Evolutionary conservation across 176 grass and related monocot genomes (phyloP).

Genomic region (Thalia dealbata): DNA sequence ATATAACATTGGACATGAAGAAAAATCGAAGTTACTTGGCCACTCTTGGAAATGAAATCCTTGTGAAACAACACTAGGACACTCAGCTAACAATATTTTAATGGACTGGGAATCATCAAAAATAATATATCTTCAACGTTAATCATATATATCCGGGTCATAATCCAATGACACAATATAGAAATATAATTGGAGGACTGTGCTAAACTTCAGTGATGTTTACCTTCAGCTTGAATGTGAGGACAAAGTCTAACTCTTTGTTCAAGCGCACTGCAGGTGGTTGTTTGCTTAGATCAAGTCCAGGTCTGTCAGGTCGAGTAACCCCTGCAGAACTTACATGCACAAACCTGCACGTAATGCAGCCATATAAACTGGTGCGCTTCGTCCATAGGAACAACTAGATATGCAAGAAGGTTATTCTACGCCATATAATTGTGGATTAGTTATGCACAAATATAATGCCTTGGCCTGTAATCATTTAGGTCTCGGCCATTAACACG

Average conservation of each 20-base stretch:
- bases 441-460: not conserved
- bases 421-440: not conserved
- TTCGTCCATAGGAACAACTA: constrained; percentile 5
- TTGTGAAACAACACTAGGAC: not conserved
- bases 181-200: not conserved
- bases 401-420: not conserved
- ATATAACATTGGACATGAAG: not conserved
- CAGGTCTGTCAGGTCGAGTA: constrained; percentile 85
- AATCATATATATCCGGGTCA: not conserved
- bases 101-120: too few relatives aligned
- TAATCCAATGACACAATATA: not conserved
- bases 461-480: not conserved
- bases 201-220: not conserved
- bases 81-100: too few relatives aligned
- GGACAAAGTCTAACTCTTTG: constrained; percentile 87
- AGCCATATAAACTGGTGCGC: not conserved
- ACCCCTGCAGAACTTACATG: constrained; percentile 96
- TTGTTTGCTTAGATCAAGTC: constrained; percentile 92
- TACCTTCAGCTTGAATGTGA: constrained; percentile 96
- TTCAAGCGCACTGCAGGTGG: constrained; percentile 92
- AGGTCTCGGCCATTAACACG: not conserved
- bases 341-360: constrained; percentile 51
- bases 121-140: too few relatives aligned
- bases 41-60: not conserved
- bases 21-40: too few relatives aligned